phyloP scores from a whole-genome alignment of 805 yeast genomes.

The Teunomyces cretensis region DNA sequence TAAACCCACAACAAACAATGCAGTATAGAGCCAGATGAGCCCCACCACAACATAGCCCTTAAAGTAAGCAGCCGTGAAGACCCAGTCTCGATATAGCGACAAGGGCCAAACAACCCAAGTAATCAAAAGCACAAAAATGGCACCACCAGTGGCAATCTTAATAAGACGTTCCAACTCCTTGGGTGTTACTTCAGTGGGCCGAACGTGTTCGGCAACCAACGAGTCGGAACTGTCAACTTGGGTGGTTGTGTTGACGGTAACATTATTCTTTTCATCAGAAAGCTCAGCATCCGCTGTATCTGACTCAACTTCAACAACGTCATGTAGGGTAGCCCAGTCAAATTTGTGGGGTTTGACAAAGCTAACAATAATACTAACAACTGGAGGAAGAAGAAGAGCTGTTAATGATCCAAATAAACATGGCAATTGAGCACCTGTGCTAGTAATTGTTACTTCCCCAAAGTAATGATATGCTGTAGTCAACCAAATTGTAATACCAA shows the following conservation, averaged over 20 bases:
- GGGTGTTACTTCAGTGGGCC: neutral
- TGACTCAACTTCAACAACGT: conserved; percentile 4
- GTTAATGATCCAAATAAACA: conserved; percentile 3
- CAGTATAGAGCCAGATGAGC: conserved; percentile 39
- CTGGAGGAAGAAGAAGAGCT: conserved; percentile 12
- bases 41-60: conserved; percentile 39
- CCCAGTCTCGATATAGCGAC: conserved; percentile 43
- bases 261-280: neutral
- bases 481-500: conserved; percentile 3
- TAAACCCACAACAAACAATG: conserved; percentile 32
- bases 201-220: neutral
- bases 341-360: conserved; percentile 24
- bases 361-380: conserved; percentile 26
- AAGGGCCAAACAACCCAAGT: conserved; percentile 45
- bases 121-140: conserved; percentile 25
- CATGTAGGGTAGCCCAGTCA: conserved; percentile 28
- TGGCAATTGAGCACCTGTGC: conserved; percentile 3
- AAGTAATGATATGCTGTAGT: conserved; percentile 1
- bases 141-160: conserved; percentile 25
- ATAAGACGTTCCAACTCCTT: conserved; percentile 13
- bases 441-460: conserved; percentile 1
- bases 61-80: conserved; percentile 36
- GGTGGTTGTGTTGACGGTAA: neutral
- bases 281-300: neutral
- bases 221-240: neutral